Conservation (phyloP, 768 basidiomycete genomes). For the Leccinum subtestaceum region DNA sequence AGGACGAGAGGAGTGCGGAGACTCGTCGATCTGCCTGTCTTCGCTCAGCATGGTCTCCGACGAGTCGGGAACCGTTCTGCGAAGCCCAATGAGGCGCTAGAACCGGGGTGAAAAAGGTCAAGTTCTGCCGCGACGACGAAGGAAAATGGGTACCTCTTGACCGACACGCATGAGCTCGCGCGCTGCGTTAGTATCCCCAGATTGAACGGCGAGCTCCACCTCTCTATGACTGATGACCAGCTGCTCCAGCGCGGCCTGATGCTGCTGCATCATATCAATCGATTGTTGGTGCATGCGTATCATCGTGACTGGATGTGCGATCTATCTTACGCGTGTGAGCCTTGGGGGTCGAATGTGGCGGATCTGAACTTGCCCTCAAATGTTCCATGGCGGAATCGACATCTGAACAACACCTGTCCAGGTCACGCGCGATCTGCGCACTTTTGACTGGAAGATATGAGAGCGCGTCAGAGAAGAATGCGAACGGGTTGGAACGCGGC, state of each 20-base stretch:
- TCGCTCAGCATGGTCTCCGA: constrained; percentile 18
- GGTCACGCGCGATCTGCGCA: constrained; percentile 44
- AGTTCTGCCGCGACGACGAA: background rate
- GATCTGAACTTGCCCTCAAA: constrained; percentile 38
- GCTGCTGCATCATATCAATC: constrained; percentile 22
- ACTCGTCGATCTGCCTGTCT: constrained; percentile 21
- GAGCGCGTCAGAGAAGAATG: constrained; percentile 2
- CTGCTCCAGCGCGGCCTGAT: constrained; percentile 37
- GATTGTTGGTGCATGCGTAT: constrained; percentile 31
- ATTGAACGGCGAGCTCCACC: constrained; percentile 36
- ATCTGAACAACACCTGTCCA: constrained; percentile 43
- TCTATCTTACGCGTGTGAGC: constrained; percentile 12
- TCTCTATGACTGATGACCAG: constrained; percentile 39
- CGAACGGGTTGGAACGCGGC: background rate
- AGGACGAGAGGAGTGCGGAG: constrained; percentile 19
- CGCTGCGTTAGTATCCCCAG: constrained; percentile 39
- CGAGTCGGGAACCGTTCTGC: background rate
- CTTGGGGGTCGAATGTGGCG: background rate
- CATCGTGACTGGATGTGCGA: constrained; percentile 21
- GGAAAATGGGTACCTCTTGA: constrained; percentile 40
- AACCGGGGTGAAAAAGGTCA: background rate
- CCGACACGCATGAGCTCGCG: constrained; percentile 50
- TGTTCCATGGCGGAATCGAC: constrained; percentile 41
- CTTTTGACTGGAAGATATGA: constrained; percentile 37
- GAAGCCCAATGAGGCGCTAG: constrained; percentile 26